These are phyloP conservation scores for Sugiyamaella boreocaroliniensis DNA, from an alignment of 805 yeast species.

Conservation along the genomic window DNA sequence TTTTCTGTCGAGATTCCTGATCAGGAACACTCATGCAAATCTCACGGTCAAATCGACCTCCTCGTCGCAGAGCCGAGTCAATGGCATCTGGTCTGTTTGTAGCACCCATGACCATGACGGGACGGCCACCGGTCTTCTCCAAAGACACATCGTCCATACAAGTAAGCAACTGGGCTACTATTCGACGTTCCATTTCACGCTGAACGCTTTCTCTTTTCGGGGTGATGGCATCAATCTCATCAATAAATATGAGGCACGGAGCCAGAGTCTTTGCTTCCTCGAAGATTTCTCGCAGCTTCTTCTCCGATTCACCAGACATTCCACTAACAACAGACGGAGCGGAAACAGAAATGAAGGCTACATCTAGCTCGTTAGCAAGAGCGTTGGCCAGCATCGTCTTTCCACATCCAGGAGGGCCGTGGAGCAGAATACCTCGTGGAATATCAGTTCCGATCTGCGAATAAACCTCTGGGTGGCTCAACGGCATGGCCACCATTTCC, in stretches of 20 bases:
- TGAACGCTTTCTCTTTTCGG: slow-evolving; percentile 98
- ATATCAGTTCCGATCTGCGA: slow-evolving; percentile 86
- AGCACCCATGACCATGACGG: slow-evolving; percentile 92
- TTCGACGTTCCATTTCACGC: slow-evolving; percentile 91
- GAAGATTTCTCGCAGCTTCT: slow-evolving; percentile 84
- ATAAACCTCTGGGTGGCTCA: slow-evolving; percentile 89
- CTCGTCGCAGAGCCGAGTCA: slow-evolving; percentile 91
- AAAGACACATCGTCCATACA: slow-evolving; percentile 88
- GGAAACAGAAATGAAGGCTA: slow-evolving; percentile 82
- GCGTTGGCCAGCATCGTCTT: slow-evolving; percentile 96
- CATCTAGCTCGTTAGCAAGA: slow-evolving; percentile 87
- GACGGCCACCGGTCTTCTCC: slow-evolving; percentile 85
- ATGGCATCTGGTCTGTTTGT: slow-evolving; percentile 94
- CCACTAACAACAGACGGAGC: slow-evolving; percentile 98
- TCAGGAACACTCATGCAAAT: slow-evolving; percentile 93
- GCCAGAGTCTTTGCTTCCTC: slow-evolving; percentile 88
- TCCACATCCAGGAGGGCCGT: slow-evolving; percentile 99
- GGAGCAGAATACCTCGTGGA: slow-evolving; percentile 86
- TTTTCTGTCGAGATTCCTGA: slow-evolving; percentile 70
- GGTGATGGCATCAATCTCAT: slow-evolving; percentile 96
- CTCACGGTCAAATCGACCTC: slow-evolving; percentile 94
- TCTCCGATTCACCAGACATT: slow-evolving; percentile 98
- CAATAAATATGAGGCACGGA: slow-evolving; percentile 88
- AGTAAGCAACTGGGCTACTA: slow-evolving; percentile 90
- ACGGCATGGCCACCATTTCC: slow-evolving; percentile 89